A percentile compares a stretch with the other conserved stretches of the same genome.
Evolutionary conservation across 768 basidiomycete genomes (phyloP).

Genomic region (Coprinellus micaceus): DNA sequence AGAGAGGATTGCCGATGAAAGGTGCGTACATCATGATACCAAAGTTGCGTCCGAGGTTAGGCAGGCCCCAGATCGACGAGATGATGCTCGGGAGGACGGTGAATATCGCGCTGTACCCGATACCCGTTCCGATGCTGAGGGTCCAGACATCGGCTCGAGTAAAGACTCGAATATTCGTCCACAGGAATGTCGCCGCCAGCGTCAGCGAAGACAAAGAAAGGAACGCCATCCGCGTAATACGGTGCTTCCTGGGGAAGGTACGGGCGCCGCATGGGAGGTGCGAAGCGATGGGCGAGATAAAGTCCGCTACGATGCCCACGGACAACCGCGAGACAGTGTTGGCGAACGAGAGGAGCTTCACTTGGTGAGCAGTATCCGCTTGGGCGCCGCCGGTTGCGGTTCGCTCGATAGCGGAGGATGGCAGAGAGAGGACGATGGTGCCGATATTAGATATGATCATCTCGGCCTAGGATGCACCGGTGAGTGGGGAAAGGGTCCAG

Average conservation of each 20-base stretch:
- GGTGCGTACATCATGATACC: constrained; percentile 73
- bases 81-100: constrained; percentile 74
- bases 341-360: constrained; percentile 62
- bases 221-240: constrained; percentile 61
- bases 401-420: constrained; percentile 24
- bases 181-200: constrained; percentile 50
- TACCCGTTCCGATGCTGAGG: constrained; percentile 60
- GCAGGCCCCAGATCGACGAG: constrained; percentile 66
- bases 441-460: constrained; percentile 85
- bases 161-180: constrained; percentile 47
- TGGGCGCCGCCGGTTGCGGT: constrained; percentile 22
- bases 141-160: constrained; percentile 58
- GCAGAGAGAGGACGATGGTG: constrained; percentile 66
- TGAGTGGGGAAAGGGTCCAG: neutral
- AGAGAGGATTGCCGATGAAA: constrained; percentile 68
- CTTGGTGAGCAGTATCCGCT: constrained; percentile 55
- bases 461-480: constrained; percentile 48
- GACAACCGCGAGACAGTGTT: constrained; percentile 71
- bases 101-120: constrained; percentile 68
- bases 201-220: constrained; percentile 45
- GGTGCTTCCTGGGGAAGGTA: constrained; percentile 43
- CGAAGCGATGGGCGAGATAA: constrained; percentile 59
- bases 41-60: constrained; percentile 73
- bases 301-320: constrained; percentile 68
- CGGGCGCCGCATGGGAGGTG: constrained; percentile 34